phyloP scores from a whole-genome alignment of 2,329 filamentous ascomycete species.

The Pseudophaeomoniella oleicola region DNA sequence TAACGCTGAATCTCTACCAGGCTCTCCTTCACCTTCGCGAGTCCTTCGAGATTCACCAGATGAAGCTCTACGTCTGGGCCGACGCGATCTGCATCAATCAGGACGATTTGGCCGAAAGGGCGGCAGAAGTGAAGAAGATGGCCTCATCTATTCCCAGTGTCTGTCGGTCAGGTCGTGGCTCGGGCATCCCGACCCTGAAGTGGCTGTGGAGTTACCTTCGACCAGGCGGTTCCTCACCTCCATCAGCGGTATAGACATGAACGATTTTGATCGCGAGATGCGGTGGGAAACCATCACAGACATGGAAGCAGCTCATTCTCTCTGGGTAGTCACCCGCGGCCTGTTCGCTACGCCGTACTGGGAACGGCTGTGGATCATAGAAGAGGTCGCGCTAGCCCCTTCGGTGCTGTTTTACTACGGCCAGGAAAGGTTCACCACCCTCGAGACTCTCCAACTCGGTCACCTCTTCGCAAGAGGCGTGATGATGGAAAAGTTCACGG shows the following conservation, averaged over 20 bases:
- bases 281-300: constrained; percentile 1
- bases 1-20: neutral
- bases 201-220: constrained; percentile 1
- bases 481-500: neutral
- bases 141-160: constrained; percentile 5
- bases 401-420: neutral
- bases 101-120: constrained; percentile 6
- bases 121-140: constrained; percentile 8
- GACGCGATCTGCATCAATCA: constrained; percentile 11
- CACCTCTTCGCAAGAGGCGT: neutral
- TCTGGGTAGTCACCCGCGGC: neutral
- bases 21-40: neutral
- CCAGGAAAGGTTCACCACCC: neutral
- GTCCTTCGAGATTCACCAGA: neutral
- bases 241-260: neutral
- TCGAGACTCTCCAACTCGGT: neutral
- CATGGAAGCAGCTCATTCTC: neutral
- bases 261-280: neutral
- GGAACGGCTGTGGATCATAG: constrained; percentile 6
- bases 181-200: constrained; percentile 5
- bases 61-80: constrained; percentile 6
- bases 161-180: constrained; percentile 2
- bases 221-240: neutral
- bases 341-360: constrained; percentile 4
- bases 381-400: constrained; percentile 4